A percentile compares a stretch with the other conserved stretches of the same genome.
These are phyloP conservation scores for Scleroderma citrinum DNA, from an alignment of 768 basidiomycete genomes.

Conservation along the genomic window DNA sequence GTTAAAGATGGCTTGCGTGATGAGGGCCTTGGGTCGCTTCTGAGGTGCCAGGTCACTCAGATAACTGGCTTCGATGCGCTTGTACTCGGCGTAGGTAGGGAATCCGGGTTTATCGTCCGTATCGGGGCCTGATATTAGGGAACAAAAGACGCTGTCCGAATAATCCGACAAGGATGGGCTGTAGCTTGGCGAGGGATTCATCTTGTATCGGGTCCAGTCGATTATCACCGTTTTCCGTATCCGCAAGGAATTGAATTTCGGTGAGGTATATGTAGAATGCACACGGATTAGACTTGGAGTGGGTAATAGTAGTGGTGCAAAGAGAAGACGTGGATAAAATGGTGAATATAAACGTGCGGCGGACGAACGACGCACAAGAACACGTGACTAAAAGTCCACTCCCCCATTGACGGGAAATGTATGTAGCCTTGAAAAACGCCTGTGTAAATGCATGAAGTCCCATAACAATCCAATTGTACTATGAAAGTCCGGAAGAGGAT, in stretches of 20 bases:
- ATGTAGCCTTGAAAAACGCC: neutral
- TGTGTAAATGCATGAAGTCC: neutral
- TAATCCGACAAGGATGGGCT: neutral
- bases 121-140: neutral
- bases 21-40: conserved; percentile 64
- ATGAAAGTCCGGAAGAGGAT: neutral
- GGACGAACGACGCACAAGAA: too few relatives aligned
- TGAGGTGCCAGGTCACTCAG: conserved; percentile 50
- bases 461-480: neutral
- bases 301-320: neutral
- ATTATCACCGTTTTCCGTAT: too few relatives aligned
- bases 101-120: conserved; percentile 39
- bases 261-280: neutral
- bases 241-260: too few relatives aligned
- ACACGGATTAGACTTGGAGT: too few relatives aligned
- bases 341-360: too few relatives aligned
- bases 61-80: conserved; percentile 52
- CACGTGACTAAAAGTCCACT: too few relatives aligned
- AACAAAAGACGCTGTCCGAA: neutral
- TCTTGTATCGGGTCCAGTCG: too few relatives aligned
- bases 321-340: neutral
- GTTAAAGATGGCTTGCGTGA: conserved; percentile 66
- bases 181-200: too few relatives aligned
- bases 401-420: neutral
- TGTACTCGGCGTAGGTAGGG: conserved; percentile 57